Base-by-base conservation (phyloP, 2,329 filamentous ascomycete species). In the Atkinsonella hypoxylon region DNA sequence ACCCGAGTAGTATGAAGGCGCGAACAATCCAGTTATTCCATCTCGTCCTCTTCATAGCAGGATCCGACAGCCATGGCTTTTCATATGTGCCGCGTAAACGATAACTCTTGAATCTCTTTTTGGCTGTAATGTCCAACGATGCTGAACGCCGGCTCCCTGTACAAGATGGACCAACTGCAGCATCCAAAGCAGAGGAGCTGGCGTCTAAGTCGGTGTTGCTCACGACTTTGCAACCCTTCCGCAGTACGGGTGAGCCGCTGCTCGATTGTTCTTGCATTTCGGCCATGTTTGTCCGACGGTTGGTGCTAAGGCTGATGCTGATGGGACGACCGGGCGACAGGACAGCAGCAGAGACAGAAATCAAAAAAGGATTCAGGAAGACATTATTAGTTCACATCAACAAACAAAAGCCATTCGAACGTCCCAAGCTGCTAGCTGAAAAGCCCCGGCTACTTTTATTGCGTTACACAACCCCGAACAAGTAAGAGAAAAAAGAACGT, bases 11-110 rank as follows among this genome's bases (percentile, higher is more conserved):
- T 11, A 66, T 52, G 50, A 64, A 62, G 45, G 44, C 51, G 44
- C 59, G 56, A 36, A 69, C 57, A 50, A 69, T 64, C 54, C 65
- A 54, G 52, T 63, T 62, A 60, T 70, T 65, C 60, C 61, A 64
- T 32, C 59, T 57, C 36, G 59, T 67, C 56, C 61, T 63, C 46
- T 57, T 62, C 55, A 65, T 56, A 32, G 57, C 61, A 17, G 62
- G 60, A 42, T 67, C 63, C 5, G 56, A 51, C 1, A 70, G 60
- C 67, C 67, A 70, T 45, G 68, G 66, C 57, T 69, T 69, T 47
- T 67, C 64, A 54, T 68, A 67, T 13, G 61, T 59, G 13, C 56
- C 56, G 34, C 54, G 54, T 22, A 70, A 57, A 4, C 66, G 63
- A 51, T 65, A 64, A 54, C 61, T 65, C 53, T 61, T 63, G 58